Base-by-base conservation (phyloP, 2,329 filamentous ascomycete genomes). In the Microsporum canis region DNA sequence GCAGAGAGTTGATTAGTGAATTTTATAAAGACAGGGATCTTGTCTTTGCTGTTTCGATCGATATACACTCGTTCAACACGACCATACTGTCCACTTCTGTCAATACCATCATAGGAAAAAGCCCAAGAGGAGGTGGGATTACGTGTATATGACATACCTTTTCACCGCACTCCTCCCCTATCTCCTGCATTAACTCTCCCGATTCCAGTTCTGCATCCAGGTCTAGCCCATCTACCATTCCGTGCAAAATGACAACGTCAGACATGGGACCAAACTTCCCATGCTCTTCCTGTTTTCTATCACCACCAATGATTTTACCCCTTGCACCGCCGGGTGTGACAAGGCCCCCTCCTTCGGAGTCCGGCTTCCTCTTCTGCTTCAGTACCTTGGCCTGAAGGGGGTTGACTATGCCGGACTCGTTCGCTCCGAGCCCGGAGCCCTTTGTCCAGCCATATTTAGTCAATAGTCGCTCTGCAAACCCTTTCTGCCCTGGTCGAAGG, bases 391-490 rank as follows among this genome's bases (percentile, higher is more conserved):
- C 88, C 55, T 85, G 84, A 3, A 99, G 78, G 3, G 91, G 89
- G 27, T 91, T 89, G 60, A 89, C 81, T 68, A 99, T 96, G 63
- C 94, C 94, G 29, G 85, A 84, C 36, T 84, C 85, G 64, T 86
- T 83, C 14, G 89, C 91, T 66, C 94, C 94, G 3, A 99, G 83
- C 23, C 94, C 94, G 64, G 87, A 82, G 29, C 94, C 94, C 69
- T 91, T 87, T 39, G 85, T 87, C 89, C 91, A 97, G 60, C 94
- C 94, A 75, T 96, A 94, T 72, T 96, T 97, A 63, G 84, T 83
- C 84, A 99, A 90, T 61, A 97, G 82, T 38, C 91, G 87, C 66
- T 91, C 84, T 0, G 90, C 94, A 72, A 96, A 96, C 58, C 87
- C 88, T 65, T 85, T 83, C 72, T 95, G 88, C 14, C 90, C 89